Base-by-base conservation (phyloP, 192 early-diverging fungal genomes). In the Polychytrium aggregatum region DNA sequence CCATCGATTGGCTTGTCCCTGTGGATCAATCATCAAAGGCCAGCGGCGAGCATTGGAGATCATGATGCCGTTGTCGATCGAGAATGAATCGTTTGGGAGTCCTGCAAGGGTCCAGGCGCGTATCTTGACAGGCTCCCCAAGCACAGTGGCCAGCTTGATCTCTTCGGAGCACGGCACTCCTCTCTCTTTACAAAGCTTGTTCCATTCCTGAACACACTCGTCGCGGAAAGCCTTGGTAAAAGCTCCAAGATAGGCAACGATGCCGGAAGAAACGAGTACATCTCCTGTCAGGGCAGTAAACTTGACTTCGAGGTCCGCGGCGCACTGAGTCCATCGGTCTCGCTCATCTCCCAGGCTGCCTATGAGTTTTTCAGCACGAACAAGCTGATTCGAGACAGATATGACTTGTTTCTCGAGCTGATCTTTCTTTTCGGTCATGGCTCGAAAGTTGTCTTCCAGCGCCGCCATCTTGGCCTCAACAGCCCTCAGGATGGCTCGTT, bases 21-120 rank as follows among this genome's bases (percentile, higher is more conserved):
- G 76, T 1, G 76, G 76, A 55, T 78, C 76, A 42, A 78, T 78
- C 57, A 78, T 67, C 5, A 78, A 60, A 1, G 76, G 76, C 76
- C 76, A 78, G 17, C 76, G 64, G 5, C 70, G 48, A 10, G 76
- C 67, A 38, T 78, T 77, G 16, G 65, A 56, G 25, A 78, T 76
- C 20, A 78, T 57, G 22, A 78, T 63, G 3, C 70, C 76, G 45
- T 78, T 78, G 59, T 78, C 76, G 37, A 78, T 76, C 2, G 74
- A 78, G 41, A 78, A 78, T 1, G 70, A 56, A 50, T 78, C 76
- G 43, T 78, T 78, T 13, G 76, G 76, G 10, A 78, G 52, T 25
- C 76, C 76, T 0, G 73, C 61, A 21, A 78, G 47, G 22, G 48
- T 73, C 76, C 76, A 78, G 22, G 64, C 63, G 44, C 76, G 49